Conservation (phyloP, 345 rosid genomes). For the Syzygium jambos region DNA sequence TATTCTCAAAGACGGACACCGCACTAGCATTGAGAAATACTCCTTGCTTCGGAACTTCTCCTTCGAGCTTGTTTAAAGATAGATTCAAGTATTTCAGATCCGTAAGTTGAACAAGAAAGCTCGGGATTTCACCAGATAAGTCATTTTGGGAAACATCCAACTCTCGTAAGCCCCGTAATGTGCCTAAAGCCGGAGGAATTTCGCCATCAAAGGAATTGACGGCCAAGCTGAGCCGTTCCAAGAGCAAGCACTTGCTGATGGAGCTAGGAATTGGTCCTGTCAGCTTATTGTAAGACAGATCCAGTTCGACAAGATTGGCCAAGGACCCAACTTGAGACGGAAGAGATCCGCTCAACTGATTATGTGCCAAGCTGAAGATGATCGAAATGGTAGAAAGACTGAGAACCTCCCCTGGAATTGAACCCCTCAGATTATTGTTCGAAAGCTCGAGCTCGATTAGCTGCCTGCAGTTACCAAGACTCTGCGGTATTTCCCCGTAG, state of each 20-base stretch:
- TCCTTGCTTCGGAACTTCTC: conserved; percentile 30
- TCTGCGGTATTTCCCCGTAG: conserved; percentile 10
- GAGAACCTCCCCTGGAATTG: background rate
- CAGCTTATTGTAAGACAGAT: conserved; percentile 11
- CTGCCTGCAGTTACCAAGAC: background rate
- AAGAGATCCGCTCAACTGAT: conserved; percentile 10
- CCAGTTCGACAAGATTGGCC: conserved; percentile 2
- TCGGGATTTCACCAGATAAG: conserved; percentile 15
- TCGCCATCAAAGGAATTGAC: background rate
- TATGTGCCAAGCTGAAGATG: background rate
- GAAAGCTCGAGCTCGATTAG: conserved; percentile 6
- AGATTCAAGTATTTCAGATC: conserved; percentile 3
- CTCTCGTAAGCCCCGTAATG: conserved; percentile 8
- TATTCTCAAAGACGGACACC: conserved; percentile 13
- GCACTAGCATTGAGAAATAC: conserved; percentile 19
- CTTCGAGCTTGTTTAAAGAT: conserved; percentile 34
- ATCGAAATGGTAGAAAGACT: background rate
- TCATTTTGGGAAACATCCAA: conserved; percentile 34
- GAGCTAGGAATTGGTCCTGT: conserved; percentile 19
- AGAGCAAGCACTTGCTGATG: conserved; percentile 7
- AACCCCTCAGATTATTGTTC: background rate
- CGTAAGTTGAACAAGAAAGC: background rate
- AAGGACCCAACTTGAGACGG: conserved; percentile 12
- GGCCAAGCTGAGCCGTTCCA: conserved; percentile 4
- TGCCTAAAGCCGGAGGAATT: conserved; percentile 21